phyloP scores from a whole-genome alignment of 2,329 filamentous ascomycete species.

The Ophiostoma ulmi region DNA sequence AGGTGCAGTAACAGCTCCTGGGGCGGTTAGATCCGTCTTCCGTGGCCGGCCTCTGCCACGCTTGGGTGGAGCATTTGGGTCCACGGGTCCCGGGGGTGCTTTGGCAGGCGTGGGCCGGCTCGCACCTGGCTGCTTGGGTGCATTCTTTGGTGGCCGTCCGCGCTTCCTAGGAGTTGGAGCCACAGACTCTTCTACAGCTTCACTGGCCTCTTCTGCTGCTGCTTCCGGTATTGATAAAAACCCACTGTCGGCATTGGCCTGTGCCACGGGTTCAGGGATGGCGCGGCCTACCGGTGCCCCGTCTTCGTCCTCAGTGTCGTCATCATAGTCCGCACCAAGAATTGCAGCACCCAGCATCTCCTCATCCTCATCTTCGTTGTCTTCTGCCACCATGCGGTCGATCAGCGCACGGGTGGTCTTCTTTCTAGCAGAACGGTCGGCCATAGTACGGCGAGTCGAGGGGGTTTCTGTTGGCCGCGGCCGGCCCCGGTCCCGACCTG shows the following conservation, averaged over 20 bases:
- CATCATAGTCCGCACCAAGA: constrained; percentile 48
- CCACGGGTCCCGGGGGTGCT: constrained; percentile 30
- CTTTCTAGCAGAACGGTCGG: constrained; percentile 77
- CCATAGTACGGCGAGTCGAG: constrained; percentile 56
- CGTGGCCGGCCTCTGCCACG: constrained; percentile 26
- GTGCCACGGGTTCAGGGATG: constrained; percentile 45
- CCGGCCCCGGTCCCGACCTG: constrained; percentile 25
- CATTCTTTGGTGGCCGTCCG: constrained; percentile 25
- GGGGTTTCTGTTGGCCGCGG: constrained; percentile 45
- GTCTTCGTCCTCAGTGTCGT: constrained; percentile 26
- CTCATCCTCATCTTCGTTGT: constrained; percentile 67
- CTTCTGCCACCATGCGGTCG: constrained; percentile 61
- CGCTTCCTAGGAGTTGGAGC: constrained; percentile 44
- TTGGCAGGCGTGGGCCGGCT: constrained; percentile 17
- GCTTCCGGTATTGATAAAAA: constrained; percentile 22
- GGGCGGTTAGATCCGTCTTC: constrained; percentile 23
- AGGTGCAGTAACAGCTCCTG: constrained; percentile 35
- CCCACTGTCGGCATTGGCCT: constrained; percentile 30
- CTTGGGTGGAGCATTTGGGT: constrained; percentile 37
- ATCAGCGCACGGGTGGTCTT: constrained; percentile 78
- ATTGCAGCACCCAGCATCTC: constrained; percentile 66
- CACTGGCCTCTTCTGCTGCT: constrained; percentile 19
- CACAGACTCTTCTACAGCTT: constrained; percentile 22
- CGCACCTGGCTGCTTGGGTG: constrained; percentile 14
- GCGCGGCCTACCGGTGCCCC: constrained; percentile 40